These are phyloP conservation scores for Phoma sp. DNA, from an alignment of 2,329 filamentous ascomycete species.

Conservation along the genomic window DNA sequence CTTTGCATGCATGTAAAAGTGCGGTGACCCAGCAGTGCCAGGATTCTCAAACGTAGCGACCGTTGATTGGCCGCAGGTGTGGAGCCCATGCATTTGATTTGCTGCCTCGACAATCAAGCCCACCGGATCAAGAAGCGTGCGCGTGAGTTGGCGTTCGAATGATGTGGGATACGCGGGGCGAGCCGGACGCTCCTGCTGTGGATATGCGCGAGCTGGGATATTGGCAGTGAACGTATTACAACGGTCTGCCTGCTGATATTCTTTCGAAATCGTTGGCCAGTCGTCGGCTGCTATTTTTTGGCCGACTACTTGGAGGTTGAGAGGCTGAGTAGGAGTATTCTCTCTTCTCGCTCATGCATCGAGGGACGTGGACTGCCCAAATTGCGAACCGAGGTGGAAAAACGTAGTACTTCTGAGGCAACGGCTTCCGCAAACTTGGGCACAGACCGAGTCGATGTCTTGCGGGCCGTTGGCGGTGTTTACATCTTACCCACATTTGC, in stretches of 20 bases:
- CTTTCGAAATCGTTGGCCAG: background rate
- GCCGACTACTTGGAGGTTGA: background rate
- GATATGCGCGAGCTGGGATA: slow-evolving; percentile 3
- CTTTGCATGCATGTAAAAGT: slow-evolving; percentile 41
- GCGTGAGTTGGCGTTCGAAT: slow-evolving; percentile 37
- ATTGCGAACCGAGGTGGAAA: background rate
- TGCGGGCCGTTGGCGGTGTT: background rate
- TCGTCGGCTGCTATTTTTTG: background rate
- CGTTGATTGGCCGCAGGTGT: slow-evolving; percentile 39
- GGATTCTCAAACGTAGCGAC: slow-evolving; percentile 46
- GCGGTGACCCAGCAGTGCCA: slow-evolving; percentile 41
- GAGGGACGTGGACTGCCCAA: background rate
- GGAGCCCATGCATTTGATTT: slow-evolving; percentile 36
- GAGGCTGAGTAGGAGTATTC: background rate
- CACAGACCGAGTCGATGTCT: slow-evolving; percentile 1
- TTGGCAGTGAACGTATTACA: background rate
- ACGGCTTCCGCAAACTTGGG: background rate
- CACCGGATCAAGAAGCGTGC: slow-evolving; percentile 32
- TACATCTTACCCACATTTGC: background rate
- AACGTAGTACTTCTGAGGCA: background rate
- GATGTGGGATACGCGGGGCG: slow-evolving; percentile 20
- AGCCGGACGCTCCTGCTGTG: slow-evolving; percentile 15
- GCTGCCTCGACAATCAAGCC: slow-evolving; percentile 33
- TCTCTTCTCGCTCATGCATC: background rate
- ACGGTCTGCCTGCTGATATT: background rate